phyloP scores from a whole-genome alignment of 768 basidiomycete species.

The Porpolomopsis calyptriformis region DNA sequence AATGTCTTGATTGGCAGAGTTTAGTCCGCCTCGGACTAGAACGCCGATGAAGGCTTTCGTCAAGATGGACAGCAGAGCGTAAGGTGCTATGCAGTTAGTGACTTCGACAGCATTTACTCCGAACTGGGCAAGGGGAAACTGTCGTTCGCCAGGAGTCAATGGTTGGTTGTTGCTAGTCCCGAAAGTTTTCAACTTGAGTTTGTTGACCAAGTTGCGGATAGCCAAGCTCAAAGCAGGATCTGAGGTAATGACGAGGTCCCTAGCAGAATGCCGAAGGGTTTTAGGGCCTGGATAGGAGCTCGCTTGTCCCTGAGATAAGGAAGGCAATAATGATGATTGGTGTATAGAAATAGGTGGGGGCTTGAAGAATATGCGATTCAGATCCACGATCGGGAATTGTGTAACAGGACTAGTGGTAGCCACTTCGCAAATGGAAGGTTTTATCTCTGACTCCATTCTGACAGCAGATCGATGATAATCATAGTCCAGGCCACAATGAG shows the following conservation, averaged over 20 bases:
- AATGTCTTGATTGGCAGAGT: conserved; percentile 25
- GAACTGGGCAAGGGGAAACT: conserved; percentile 21
- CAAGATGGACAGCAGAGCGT: conserved; percentile 29
- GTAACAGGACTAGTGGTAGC: conserved; percentile 10
- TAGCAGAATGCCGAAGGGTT: conserved; percentile 9
- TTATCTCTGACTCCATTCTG: neutral
- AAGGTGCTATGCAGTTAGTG: conserved; percentile 28
- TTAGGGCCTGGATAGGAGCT: neutral
- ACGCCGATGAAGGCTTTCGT: conserved; percentile 25
- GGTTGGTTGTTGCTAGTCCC: neutral
- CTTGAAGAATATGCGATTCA: conserved; percentile 7
- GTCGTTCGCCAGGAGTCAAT: conserved; percentile 2
- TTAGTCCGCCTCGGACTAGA: conserved; percentile 28
- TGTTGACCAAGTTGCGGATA: conserved; percentile 18
- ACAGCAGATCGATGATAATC: neutral
- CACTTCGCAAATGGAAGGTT: neutral
- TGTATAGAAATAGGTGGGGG: neutral
- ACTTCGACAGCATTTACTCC: conserved; percentile 20
- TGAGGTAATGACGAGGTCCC: conserved; percentile 18
- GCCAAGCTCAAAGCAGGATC: conserved; percentile 26
- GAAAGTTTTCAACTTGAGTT: conserved; percentile 21
- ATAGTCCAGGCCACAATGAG: conserved; percentile 2
- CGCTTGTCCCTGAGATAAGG: neutral
- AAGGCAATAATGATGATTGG: neutral
- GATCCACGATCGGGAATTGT: conserved; percentile 23